Percentiles rank a stretch among this genome's conserved stretches.
These are phyloP conservation scores for Thelonectria discophora DNA, from an alignment of 2,329 filamentous ascomycete genomes.

Conservation along the genomic window DNA sequence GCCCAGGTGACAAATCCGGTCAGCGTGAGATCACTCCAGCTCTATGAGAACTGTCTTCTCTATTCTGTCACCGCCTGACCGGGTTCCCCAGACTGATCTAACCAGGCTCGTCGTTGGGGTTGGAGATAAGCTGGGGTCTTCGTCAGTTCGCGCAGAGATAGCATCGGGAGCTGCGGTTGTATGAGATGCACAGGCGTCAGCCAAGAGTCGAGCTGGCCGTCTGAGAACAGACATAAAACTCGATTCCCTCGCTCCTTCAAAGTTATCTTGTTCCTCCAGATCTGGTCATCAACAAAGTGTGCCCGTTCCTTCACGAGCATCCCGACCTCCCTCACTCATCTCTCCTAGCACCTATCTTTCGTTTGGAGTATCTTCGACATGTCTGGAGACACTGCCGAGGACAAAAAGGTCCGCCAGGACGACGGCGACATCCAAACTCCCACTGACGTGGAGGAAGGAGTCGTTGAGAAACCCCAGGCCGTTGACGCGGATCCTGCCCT, in stretches of 20 bases:
- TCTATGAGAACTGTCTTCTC: neutral
- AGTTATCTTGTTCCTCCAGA: neutral
- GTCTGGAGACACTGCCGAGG: neutral
- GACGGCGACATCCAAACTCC: constrained; percentile 14
- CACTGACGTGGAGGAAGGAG: constrained; percentile 17
- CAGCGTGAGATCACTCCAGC: neutral
- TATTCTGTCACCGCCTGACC: neutral
- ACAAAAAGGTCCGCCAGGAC: neutral
- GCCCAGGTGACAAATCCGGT: neutral
- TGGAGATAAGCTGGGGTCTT: neutral
- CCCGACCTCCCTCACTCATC: neutral
- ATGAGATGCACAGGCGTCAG: neutral
- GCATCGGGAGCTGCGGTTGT: neutral
- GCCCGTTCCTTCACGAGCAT: no score
- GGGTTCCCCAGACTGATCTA: neutral
- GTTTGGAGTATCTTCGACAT: neutral
- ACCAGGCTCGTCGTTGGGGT: neutral
- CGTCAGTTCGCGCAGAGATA: neutral
- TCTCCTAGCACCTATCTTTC: neutral
- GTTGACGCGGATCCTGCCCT: constrained; percentile 14
- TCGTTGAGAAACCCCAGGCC: constrained; percentile 9
- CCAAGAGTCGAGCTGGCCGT: neutral
- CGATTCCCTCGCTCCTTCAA: neutral
- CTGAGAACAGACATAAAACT: neutral
- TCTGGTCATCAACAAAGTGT: neutral